Percentiles rank a stretch among this genome's conserved stretches.
Conservation (phyloP, 2,329 filamentous ascomycete species). For the Davidsoniella eucalypti region DNA sequence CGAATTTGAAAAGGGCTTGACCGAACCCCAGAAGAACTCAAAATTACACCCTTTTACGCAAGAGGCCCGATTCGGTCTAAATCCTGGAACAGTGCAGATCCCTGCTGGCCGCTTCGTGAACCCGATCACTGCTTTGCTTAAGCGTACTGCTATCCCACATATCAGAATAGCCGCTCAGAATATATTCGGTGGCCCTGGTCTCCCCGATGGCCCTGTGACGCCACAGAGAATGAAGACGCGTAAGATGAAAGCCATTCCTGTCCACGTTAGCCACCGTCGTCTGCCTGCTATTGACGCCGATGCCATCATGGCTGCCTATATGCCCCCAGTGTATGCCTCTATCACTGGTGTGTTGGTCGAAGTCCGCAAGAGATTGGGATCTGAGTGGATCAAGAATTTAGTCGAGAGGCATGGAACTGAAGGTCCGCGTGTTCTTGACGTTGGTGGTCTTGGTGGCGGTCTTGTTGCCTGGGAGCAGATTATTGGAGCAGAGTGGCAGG, state of each 20-base stretch:
- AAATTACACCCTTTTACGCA: slow-evolving; percentile 60
- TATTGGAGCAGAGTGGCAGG: slow-evolving; percentile 63
- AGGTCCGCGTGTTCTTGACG: slow-evolving; percentile 52
- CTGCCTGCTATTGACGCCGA: slow-evolving; percentile 67
- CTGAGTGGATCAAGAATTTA: slow-evolving; percentile 50
- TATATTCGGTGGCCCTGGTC: slow-evolving; percentile 56
- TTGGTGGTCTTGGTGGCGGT: slow-evolving; percentile 56
- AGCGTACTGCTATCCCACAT: slow-evolving; percentile 55
- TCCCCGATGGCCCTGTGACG: slow-evolving; percentile 64
- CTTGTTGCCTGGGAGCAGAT: slow-evolving; percentile 64
- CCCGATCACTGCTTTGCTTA: slow-evolving; percentile 54
- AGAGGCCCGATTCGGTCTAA: slow-evolving; percentile 57
- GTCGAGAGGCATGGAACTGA: slow-evolving; percentile 39
- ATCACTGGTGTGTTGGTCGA: slow-evolving; percentile 53
- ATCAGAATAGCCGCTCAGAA: slow-evolving; percentile 54
- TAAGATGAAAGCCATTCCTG: slow-evolving; percentile 46
- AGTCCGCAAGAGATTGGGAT: slow-evolving; percentile 54
- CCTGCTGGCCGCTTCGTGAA: slow-evolving; percentile 52
- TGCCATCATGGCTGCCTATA: slow-evolving; percentile 49
- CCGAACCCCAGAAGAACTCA: slow-evolving; percentile 17
- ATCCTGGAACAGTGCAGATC: slow-evolving; percentile 57
- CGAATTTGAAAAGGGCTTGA: slow-evolving; percentile 15
- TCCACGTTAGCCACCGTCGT: slow-evolving; percentile 45
- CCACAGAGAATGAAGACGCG: slow-evolving; percentile 38
- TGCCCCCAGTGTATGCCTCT: slow-evolving; percentile 56